These are phyloP conservation scores for Houttuynia cordata DNA, from an alignment of 164 flowering plant genomes.

Conservation along the genomic window DNA sequence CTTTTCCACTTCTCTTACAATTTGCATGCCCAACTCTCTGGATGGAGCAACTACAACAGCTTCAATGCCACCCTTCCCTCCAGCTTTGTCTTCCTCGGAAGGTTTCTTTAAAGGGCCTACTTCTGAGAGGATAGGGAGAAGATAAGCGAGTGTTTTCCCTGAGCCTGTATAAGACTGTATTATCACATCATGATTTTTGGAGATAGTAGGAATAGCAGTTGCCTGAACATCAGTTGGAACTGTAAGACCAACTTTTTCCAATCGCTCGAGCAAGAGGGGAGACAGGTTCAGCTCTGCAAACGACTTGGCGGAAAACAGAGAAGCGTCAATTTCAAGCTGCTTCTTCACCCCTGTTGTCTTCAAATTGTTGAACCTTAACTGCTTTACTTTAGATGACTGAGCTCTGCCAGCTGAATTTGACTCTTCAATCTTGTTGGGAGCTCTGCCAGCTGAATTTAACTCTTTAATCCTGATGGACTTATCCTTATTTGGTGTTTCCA, in stretches of 20 bases:
- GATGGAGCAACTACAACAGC: slow-evolving; percentile 97
- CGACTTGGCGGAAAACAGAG: slow-evolving; percentile 67
- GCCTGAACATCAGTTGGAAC: slow-evolving; percentile 89
- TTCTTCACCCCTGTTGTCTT: slow-evolving; percentile 23
- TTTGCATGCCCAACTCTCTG: slow-evolving; percentile 93
- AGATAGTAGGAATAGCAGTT: slow-evolving; percentile 70
- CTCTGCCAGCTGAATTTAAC: slow-evolving; percentile 13
- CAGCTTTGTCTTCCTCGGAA: slow-evolving; percentile 14
- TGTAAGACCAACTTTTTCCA: slow-evolving; percentile 57
- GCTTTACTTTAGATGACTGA: slow-evolving; percentile 25
- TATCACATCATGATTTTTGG: slow-evolving; percentile 63
- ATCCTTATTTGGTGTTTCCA: slow-evolving; percentile 6
- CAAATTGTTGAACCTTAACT: not conserved
- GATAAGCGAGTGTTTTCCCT: slow-evolving; percentile 89
- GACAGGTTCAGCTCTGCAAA: slow-evolving; percentile 77
- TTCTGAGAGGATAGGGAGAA: slow-evolving; percentile 81
- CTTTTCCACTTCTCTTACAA: slow-evolving; percentile 90
- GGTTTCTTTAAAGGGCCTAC: slow-evolving; percentile 51
- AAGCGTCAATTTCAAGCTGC: slow-evolving; percentile 29
- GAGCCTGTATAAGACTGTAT: slow-evolving; percentile 98
- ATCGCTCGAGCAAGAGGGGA: slow-evolving; percentile 43
- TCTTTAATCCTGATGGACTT: slow-evolving; percentile 10
- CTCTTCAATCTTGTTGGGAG: slow-evolving; percentile 12
- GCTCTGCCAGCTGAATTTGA: slow-evolving; percentile 13
- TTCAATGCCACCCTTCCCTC: slow-evolving; percentile 45